Conservation (phyloP, 192 early-diverging fungal genomes). For the Phycomyces nitens region DNA sequence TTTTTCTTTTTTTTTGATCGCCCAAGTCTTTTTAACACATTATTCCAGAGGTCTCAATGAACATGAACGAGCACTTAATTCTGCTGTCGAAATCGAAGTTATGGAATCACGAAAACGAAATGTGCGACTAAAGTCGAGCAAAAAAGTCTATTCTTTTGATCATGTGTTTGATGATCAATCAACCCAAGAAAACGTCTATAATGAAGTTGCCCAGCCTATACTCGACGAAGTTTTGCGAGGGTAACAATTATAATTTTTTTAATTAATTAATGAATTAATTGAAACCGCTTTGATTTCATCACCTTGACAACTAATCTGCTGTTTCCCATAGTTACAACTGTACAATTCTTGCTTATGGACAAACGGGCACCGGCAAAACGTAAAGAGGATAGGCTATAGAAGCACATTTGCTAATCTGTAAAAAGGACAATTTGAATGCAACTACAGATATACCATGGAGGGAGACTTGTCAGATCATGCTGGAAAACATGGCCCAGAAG, state of each 20-base stretch:
- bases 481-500: slow-evolving; percentile 44
- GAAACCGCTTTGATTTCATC: too few relatives aligned
- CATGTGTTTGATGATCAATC: slow-evolving; percentile 78
- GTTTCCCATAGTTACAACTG: slow-evolving; percentile 81
- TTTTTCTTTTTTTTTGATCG: background rate
- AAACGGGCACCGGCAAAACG: slow-evolving; percentile 96
- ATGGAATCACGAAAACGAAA: slow-evolving; percentile 55
- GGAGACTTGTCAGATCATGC: slow-evolving; percentile 64
- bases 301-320: too few relatives aligned
- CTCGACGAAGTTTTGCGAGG: slow-evolving; percentile 70
- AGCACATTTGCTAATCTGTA: too few relatives aligned
- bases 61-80: slow-evolving; percentile 67
- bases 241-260: slow-evolving; percentile 1
- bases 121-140: slow-evolving; percentile 50
- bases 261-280: too few relatives aligned
- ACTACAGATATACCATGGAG: slow-evolving; percentile 85
- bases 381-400: slow-evolving; percentile 21
- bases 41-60: slow-evolving; percentile 44
- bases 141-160: slow-evolving; percentile 85
- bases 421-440: too few relatives aligned
- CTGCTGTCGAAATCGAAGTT: slow-evolving; percentile 54
- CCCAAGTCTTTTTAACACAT: background rate
- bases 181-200: slow-evolving; percentile 77
- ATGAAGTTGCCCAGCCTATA: slow-evolving; percentile 75
- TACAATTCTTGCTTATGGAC: slow-evolving; percentile 81